A percentile compares a stretch with the other conserved stretches of the same genome.
phyloP scores from a whole-genome alignment of 2,329 filamentous ascomycete species.

The Phialophora tarda region DNA sequence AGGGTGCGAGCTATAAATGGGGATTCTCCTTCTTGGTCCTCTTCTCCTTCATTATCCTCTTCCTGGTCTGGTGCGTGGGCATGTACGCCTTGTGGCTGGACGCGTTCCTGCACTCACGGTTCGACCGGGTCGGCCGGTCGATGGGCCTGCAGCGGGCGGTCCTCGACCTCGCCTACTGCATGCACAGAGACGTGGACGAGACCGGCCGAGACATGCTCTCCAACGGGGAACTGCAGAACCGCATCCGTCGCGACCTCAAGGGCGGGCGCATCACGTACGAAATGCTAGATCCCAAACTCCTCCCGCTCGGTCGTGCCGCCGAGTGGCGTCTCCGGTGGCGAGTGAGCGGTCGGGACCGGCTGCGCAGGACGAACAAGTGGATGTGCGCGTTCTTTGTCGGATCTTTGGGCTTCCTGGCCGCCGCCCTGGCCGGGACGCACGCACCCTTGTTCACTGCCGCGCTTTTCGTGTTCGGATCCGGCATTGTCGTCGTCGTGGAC shows the following conservation, averaged over 20 bases:
- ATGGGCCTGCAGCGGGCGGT: slow-evolving; percentile 44
- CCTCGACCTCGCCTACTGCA: slow-evolving; percentile 32
- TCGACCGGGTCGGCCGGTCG: slow-evolving; percentile 42
- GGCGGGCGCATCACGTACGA: slow-evolving; percentile 24
- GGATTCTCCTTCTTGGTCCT: slow-evolving; percentile 47
- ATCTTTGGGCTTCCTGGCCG: slow-evolving; percentile 17
- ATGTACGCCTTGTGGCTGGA: slow-evolving; percentile 48
- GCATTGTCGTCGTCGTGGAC: background rate
- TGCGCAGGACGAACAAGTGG: slow-evolving; percentile 7
- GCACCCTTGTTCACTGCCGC: slow-evolving; percentile 12
- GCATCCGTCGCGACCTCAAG: slow-evolving; percentile 18
- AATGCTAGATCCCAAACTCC: slow-evolving; percentile 18
- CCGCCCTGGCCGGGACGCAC: slow-evolving; percentile 17
- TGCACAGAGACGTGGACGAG: slow-evolving; percentile 26
- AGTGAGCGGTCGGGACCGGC: slow-evolving; percentile 1
- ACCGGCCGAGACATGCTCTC: slow-evolving; percentile 21
- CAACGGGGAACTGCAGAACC: slow-evolving; percentile 18
- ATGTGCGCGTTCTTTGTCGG: slow-evolving; percentile 8
- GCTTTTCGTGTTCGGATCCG: slow-evolving; percentile 5
- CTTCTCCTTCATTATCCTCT: slow-evolving; percentile 43
- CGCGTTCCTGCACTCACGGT: slow-evolving; percentile 40
- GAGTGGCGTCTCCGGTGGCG: slow-evolving; percentile 3
- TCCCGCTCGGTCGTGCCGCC: slow-evolving; percentile 11
- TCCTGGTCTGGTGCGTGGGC: slow-evolving; percentile 43
- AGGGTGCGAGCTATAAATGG: slow-evolving; percentile 44